These are phyloP conservation scores for Lachancea dasiensis DNA, from an alignment of 805 yeast genomes.

Conservation along the genomic window DNA sequence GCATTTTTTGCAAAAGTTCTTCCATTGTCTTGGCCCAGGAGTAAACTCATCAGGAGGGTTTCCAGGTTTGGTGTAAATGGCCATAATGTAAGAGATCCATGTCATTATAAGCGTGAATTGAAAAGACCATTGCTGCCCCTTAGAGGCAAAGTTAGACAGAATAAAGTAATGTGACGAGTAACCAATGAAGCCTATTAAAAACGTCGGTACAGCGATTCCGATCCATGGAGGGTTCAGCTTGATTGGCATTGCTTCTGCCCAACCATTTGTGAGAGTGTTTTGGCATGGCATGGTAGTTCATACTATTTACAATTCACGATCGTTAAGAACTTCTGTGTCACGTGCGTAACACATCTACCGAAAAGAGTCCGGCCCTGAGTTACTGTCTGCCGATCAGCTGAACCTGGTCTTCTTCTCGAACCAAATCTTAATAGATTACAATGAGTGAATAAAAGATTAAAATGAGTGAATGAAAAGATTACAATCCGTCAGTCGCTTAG, in stretches of 20 bases:
- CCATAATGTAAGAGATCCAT: slow-evolving; percentile 71
- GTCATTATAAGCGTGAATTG: slow-evolving; percentile 46
- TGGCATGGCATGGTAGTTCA: background rate
- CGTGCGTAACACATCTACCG: too few relatives aligned
- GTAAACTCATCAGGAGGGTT: slow-evolving; percentile 46
- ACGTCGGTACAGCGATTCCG: slow-evolving; percentile 56
- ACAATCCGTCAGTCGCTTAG: background rate
- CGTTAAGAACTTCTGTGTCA: too few relatives aligned
- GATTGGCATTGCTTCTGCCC: slow-evolving; percentile 28
- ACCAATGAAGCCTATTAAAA: slow-evolving; percentile 52
- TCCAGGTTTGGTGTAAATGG: slow-evolving; percentile 66
- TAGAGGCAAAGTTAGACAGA: slow-evolving; percentile 39
- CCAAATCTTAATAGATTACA: too few relatives aligned
- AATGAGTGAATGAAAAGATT: background rate
- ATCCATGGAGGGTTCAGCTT: slow-evolving; percentile 44
- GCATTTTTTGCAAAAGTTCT: slow-evolving; percentile 70
- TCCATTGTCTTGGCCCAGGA: slow-evolving; percentile 48
- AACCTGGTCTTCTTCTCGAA: background rate
- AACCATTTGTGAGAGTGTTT: background rate
- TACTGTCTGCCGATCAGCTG: too few relatives aligned
- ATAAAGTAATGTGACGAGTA: slow-evolving; percentile 57
- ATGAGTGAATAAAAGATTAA: too few relatives aligned
- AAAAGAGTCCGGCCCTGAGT: too few relatives aligned
- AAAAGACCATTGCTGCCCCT: slow-evolving; percentile 39
- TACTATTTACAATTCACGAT: background rate